phyloP scores from a whole-genome alignment of 371 early-diverging fungal species.

The Circinella minor region DNA sequence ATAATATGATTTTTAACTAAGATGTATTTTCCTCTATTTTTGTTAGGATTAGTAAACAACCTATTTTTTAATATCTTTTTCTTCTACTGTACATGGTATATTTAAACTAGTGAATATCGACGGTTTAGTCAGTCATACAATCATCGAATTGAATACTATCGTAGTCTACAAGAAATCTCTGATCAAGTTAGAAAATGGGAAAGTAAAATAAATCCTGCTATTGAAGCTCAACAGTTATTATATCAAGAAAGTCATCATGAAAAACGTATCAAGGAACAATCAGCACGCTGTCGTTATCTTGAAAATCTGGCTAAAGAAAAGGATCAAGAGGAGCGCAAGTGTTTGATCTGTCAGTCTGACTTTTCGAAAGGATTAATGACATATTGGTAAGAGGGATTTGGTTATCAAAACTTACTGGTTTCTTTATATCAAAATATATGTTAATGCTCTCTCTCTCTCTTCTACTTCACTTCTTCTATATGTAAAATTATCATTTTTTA shows the following conservation, averaged over 20 bases:
- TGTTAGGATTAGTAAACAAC: too few species aligned
- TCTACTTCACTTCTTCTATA: background rate
- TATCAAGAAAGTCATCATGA: slow-evolving; percentile 29
- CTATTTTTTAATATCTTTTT: too few species aligned
- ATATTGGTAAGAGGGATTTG: slow-evolving; percentile 40
- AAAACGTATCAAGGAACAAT: slow-evolving; percentile 31
- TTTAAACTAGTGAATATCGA: slow-evolving; percentile 30
- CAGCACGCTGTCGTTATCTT: slow-evolving; percentile 47
- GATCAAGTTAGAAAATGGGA: slow-evolving; percentile 45
- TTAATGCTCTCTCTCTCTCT: background rate
- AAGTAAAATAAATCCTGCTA: slow-evolving; percentile 24
- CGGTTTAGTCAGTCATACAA: slow-evolving; percentile 39
- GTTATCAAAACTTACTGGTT: too few species aligned
- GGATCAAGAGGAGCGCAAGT: slow-evolving; percentile 32
- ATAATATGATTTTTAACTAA: too few species aligned
- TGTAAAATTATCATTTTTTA: background rate
- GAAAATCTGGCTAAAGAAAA: slow-evolving; percentile 38
- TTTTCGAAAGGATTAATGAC: slow-evolving; percentile 62
- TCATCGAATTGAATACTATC: slow-evolving; percentile 61
- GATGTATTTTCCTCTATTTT: too few species aligned
- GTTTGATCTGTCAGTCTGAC: slow-evolving; percentile 59
- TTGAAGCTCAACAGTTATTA: slow-evolving; percentile 29
- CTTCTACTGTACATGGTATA: background rate
- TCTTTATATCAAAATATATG: background rate
- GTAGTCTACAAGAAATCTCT: slow-evolving; percentile 60